Base-by-base conservation (phyloP, 192 early-diverging fungal species). In the Obelidium mucronatum region DNA sequence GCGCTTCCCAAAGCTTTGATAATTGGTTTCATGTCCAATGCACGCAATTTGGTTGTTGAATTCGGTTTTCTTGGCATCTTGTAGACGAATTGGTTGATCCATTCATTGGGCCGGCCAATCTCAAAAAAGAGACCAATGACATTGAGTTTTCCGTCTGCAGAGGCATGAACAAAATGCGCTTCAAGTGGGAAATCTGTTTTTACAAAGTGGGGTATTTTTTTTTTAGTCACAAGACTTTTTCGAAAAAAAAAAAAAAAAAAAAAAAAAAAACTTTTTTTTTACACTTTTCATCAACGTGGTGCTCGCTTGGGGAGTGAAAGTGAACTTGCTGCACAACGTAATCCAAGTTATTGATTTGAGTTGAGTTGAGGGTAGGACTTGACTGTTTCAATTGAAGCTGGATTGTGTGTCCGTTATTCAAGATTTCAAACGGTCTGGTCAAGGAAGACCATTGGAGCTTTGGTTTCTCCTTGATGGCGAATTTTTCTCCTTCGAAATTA, bases 241-340 rank as follows among this genome's bases (percentile, higher is more conserved):
- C 15, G 31, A 26, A 26, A 26, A 11, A 11, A 44, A 44, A 17
- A 17, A 44, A 44, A 17, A 17, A 15, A 24, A 28, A 30, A 15
- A 19, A 19, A 24, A 24, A 24, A 5, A 58, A 30, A 5, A 24
- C 55, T 24, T 19, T 3, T 17, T 31, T 62, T 33, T 68, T 34
- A 66, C 52, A 40, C 22, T 67, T 40, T 5, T 65, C 74, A 15
- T 83, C 37, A 54, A 85, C 34, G 40, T 83, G 81, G 67, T 91
- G 88, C 62, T 92, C 90, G 4, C 85, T 85, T 2, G 90, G 90
- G 3, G 81, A 75, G 78, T 92, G 90, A 67, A 92, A 85, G 76
- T 92, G 90, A 71, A 92, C 91, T 34, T 88, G 80, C 30, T 51
- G 17, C 61, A 91, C 61, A 1, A 70, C 51, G 75, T 79, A 90